Evolutionary conservation across 2,329 filamentous ascomycete species (phyloP).

Genomic region (Sordariomycetes sp.): DNA sequence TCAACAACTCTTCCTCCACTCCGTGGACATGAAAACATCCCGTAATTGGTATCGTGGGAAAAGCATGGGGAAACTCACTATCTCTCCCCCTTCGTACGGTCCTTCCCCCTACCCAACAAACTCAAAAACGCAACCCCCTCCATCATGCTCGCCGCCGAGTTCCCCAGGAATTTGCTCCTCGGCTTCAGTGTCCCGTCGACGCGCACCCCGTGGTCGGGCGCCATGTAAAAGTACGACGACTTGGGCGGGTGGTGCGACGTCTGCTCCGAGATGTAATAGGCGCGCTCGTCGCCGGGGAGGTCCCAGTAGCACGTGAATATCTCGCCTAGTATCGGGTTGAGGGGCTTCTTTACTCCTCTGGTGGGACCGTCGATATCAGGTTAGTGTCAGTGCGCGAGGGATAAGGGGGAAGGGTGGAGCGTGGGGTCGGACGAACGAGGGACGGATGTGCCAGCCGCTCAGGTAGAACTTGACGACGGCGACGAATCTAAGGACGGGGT

Average conservation of each 20-base stretch:
- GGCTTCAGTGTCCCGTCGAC: conserved; percentile 95
- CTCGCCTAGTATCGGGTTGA: conserved; percentile 94
- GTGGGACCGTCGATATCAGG: conserved; percentile 10
- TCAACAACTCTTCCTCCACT: not conserved
- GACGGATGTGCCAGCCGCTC: conserved; percentile 97
- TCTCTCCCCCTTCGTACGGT: conserved; percentile 58
- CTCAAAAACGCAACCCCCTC: conserved; percentile 84
- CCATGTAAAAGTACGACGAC: conserved; percentile 98
- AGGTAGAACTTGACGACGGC: conserved; percentile 97
- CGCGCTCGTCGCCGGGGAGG: conserved; percentile 67
- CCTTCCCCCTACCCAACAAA: conserved; percentile 62
- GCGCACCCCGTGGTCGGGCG: conserved; percentile 81
- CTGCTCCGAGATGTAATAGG: conserved; percentile 95
- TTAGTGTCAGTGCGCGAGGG: not conserved
- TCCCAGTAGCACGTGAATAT: conserved; percentile 95
- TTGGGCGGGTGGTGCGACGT: conserved; percentile 97
- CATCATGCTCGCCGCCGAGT: conserved; percentile 97
- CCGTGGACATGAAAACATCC: no score
- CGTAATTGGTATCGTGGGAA: not conserved
- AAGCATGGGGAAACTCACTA: conserved; percentile 50
- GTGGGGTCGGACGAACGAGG: conserved; percentile 54
- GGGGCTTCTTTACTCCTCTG: conserved; percentile 93
- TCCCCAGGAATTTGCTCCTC: conserved; percentile 86
- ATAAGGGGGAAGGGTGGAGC: not conserved
- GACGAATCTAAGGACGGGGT: conserved; percentile 80